Evolutionary conservation across 805 yeast genomes (phyloP).

Genomic region (Wickerhamiella alocasiicola): DNA sequence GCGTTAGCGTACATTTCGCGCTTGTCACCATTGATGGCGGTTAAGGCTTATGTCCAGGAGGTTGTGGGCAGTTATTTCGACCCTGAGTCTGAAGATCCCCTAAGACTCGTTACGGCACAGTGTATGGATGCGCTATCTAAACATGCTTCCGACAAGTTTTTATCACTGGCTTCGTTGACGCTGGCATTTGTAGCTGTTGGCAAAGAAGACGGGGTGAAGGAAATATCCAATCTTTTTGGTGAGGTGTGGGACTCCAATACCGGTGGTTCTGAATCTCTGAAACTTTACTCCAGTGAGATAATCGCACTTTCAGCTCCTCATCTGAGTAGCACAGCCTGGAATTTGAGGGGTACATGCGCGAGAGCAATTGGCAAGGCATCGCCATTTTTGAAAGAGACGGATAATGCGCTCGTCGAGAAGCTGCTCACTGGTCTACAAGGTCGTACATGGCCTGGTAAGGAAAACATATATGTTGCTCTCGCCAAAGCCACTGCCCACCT

Average conservation of each 20-base stretch:
- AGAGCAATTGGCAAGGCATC: constrained; percentile 38
- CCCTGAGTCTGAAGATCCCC: constrained; percentile 34
- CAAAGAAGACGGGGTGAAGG: constrained; percentile 45
- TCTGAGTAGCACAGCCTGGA: constrained; percentile 47
- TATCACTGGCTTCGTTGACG: constrained; percentile 46
- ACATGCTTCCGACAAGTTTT: constrained; percentile 57
- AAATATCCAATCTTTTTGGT: constrained; percentile 39
- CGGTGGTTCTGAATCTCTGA: constrained; percentile 59
- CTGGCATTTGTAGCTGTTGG: constrained; percentile 75
- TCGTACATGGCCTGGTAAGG: constrained; percentile 83
- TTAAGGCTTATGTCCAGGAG: constrained; percentile 41
- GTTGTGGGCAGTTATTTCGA: constrained; percentile 50
- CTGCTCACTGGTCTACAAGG: constrained; percentile 56
- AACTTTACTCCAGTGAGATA: constrained; percentile 60
- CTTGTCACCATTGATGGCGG: constrained; percentile 40
- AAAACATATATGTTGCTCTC: constrained; percentile 55
- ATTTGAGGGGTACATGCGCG: constrained; percentile 58
- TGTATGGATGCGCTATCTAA: constrained; percentile 56
- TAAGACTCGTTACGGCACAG: constrained; percentile 42
- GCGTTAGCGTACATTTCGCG: constrained; percentile 71
- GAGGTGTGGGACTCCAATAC: constrained; percentile 70
- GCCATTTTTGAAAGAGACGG: constrained; percentile 19
- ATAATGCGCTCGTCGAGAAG: constrained; percentile 35
- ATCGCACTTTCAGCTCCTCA: constrained; percentile 37
- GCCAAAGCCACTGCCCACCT: constrained; percentile 38